phyloP scores from a whole-genome alignment of 352 stramenopile species.

The Phytopythium mirpurense region DNA sequence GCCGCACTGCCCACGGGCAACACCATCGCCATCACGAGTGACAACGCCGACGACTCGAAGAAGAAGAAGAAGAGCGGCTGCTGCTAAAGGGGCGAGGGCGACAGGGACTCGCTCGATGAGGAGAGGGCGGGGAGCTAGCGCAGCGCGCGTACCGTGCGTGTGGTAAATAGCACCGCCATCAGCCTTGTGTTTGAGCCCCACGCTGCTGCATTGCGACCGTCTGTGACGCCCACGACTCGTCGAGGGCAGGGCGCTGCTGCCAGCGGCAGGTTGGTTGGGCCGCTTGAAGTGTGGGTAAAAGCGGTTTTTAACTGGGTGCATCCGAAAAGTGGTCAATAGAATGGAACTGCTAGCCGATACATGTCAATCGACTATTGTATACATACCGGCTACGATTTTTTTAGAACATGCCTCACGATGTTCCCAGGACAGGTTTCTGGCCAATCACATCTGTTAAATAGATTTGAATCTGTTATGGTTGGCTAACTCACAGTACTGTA shows the following conservation, averaged over 20 bases:
- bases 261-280: not conserved
- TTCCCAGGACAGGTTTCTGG: too few species aligned
- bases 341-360: too few species aligned
- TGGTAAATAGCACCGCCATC: not conserved
- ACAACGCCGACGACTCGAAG: slow-evolving; percentile 57
- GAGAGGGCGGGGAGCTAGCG: not conserved
- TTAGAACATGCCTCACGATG: too few species aligned
- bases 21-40: slow-evolving; percentile 80
- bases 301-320: too few species aligned
- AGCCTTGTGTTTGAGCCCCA: not conserved
- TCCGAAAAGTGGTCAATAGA: too few species aligned
- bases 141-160: not conserved
- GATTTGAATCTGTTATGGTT: too few species aligned
- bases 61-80: slow-evolving; percentile 83
- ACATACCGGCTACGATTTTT: not conserved
- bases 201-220: not conserved
- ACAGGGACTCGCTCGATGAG: not conserved
- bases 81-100: slow-evolving; percentile 38
- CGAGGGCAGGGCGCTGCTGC: too few species aligned
- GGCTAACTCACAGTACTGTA: too few species aligned
- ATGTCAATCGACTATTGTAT: too few species aligned
- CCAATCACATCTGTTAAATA: too few species aligned
- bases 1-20: slow-evolving; percentile 67
- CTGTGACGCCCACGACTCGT: too few species aligned
- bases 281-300: not conserved